Base-by-base conservation (phyloP, 805 yeast genomes). In the Saturnispora hagleri region DNA sequence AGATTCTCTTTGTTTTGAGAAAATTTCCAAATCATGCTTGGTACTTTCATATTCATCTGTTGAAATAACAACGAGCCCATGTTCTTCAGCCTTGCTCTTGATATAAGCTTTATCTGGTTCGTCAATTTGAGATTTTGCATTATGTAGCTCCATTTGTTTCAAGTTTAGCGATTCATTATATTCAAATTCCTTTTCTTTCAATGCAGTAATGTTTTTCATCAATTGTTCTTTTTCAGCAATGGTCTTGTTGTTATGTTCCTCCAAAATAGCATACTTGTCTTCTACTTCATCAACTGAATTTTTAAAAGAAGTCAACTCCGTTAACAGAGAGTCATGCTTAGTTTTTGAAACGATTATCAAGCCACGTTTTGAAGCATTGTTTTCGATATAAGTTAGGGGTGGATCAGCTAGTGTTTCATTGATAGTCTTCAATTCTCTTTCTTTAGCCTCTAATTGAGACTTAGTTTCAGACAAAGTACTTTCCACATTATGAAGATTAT, bases 91-190 rank as follows among this genome's bases (percentile, higher is more conserved):
- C 50, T 60, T 50, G 12, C 51, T 31, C 54, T 55, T 52, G 45
- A 59, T 36, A 48, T 58, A 54, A 33, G 59, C 59, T 18, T 44
- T 45, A 33, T 52, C 56, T 34, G 65, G 61, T 9, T 51, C 51
- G 20, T 59, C 55, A 24, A 44, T 26, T 33, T 44, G 40, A 7
- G 43, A 12, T 18, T 36, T 50, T 6, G 28, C 24, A 27, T 20
- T 36, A 7, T 18, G 28, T 20, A 43, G 12, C 26, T 50, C 41
- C 3, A 7, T 24, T 17, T 43, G 43, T 20, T 27, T 47, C 35
- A 47, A 38, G 12, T 15, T 34, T n/a, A 49, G n/a, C 4, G 22
- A 8, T 6, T 13, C 24, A 12, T 43, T 36, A 4, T 51, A 26
- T 15, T 51, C n/a, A 2, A 27, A 3, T 7, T 20, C 5, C 4